Percentiles rank a stretch among this genome's conserved stretches.
Evolutionary conservation across 768 basidiomycete species (phyloP).

Genomic region (Kwoniella europaea): DNA sequence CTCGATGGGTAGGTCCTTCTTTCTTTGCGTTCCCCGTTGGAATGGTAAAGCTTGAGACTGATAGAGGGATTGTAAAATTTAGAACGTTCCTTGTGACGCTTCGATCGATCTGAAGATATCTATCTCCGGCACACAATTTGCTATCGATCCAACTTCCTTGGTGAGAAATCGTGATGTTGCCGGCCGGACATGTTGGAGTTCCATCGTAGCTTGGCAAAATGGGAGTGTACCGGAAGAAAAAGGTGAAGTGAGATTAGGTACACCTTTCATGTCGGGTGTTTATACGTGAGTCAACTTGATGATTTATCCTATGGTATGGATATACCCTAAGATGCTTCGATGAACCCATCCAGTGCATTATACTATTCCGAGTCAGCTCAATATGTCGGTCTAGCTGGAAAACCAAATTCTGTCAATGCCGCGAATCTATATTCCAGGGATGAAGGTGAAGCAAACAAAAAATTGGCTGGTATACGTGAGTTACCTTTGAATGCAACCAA

Average conservation of each 20-base stretch:
- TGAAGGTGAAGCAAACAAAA: conserved; percentile 31
- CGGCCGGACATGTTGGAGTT: conserved; percentile 45
- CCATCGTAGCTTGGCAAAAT: conserved; percentile 50
- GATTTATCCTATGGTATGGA: too few relatives aligned
- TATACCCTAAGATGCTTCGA: too few relatives aligned
- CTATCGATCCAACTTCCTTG: conserved; percentile 41
- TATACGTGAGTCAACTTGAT: conserved; percentile 47
- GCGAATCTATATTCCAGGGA: conserved; percentile 28
- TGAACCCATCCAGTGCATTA: conserved; percentile 24
- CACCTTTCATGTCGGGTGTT: conserved; percentile 52
- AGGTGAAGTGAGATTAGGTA: conserved; percentile 53
- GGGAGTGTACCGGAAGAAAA: conserved; percentile 45
- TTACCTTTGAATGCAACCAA: not conserved
- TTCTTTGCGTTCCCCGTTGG: too few relatives aligned
- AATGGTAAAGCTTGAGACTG: not conserved
- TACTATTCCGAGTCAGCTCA: conserved; percentile 43
- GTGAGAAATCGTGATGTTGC: conserved; percentile 36
- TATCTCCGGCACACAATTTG: conserved; percentile 40
- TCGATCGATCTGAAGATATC: conserved; percentile 47
- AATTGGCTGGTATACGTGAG: conserved; percentile 48
- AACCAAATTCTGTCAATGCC: conserved; percentile 47
- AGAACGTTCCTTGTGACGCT: conserved; percentile 54
- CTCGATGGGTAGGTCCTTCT: conserved; percentile 49
- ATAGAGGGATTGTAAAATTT: not conserved
- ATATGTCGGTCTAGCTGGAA: conserved; percentile 54